Evolutionary conservation across 1,284 basidiomycete species (phyloP).

Genomic region (Microbotryum lychnidis-dioicae): DNA sequence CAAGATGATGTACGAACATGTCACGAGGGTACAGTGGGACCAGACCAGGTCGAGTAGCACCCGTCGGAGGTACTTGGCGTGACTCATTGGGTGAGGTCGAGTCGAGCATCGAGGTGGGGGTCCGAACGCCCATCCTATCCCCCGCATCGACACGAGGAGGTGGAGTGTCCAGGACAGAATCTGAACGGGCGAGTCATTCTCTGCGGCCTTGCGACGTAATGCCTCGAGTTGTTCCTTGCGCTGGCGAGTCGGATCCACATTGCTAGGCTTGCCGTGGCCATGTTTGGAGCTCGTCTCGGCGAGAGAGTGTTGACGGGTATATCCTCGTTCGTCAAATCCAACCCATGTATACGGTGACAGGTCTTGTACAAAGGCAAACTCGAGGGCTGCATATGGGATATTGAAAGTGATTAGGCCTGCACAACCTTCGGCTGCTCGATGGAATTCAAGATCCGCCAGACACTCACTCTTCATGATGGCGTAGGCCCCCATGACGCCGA

Average conservation of each 20-base stretch:
- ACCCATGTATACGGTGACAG: conserved; percentile 25
- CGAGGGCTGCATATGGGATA: neutral
- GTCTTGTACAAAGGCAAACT: conserved; percentile 23
- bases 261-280: neutral
- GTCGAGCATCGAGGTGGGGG: neutral
- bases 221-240: neutral
- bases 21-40: conserved; percentile 13
- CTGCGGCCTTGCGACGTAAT: conserved; percentile 8
- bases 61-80: conserved; percentile 6
- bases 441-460: too few relatives aligned
- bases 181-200: conserved; percentile 3
- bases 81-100: conserved; percentile 11
- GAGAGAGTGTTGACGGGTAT: neutral
- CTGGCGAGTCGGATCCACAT: neutral
- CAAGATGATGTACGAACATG: conserved; percentile 14
- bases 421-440: too few relatives aligned
- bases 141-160: conserved; percentile 22
- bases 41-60: conserved; percentile 13
- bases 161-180: conserved; percentile 15
- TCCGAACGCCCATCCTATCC: conserved; percentile 26
- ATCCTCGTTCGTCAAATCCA: conserved; percentile 10
- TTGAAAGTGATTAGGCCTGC: too few relatives aligned
- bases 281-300: neutral
- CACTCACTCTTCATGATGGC: conserved; percentile 15
- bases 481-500: conserved; percentile 7